Base-by-base conservation (phyloP, 331 rosid genomes). In the Quercus phellos region DNA sequence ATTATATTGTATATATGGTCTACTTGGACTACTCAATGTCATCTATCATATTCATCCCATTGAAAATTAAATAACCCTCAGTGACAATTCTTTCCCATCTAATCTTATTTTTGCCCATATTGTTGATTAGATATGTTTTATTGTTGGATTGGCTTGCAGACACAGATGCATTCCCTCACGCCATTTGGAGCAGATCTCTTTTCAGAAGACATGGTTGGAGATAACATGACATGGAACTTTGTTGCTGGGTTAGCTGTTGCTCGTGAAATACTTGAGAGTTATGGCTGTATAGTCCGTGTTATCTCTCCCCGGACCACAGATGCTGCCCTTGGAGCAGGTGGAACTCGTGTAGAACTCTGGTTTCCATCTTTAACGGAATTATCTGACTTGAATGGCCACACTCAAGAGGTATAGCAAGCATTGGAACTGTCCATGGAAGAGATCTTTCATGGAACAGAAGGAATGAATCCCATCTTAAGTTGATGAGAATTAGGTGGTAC, bases 181-280 rank as follows among this genome's bases (percentile, higher is more conserved):
- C 94, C 99, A 11, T 94, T 92, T 73, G 97, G 97, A 74, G 87
- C 86, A 55, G 92, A 85, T 81, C 97, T 90, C 81, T 80, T 78
- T 74, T 85, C 94, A 2, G 89, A 86, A 78, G 82, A 86, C 46
- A 87, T 84, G 94, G 80, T 94, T 75, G 99, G 90, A 81, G 99
- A 94, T 89, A 94, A 90, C 75, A 88, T 94, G 95, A 89, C 99
- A 10, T 94, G 97, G 99, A 92, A 94, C 87, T 92, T 94, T 81
- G 89, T 92, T 59, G 99, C 99, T 54, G 99, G 97, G 77, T 74
- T 94, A 81, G 84, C 90, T 21, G 89, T 94, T 86, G 99, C 99
- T 1, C 96, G 99, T 3, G 99, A 94, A 85, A 90, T 94, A 78
- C 97, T 94, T 0, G 97, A 94, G 84, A 87, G 94, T 78, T 92